Conservation (phyloP, 371 early-diverging fungal species). For the Coemansia sp. region DNA sequence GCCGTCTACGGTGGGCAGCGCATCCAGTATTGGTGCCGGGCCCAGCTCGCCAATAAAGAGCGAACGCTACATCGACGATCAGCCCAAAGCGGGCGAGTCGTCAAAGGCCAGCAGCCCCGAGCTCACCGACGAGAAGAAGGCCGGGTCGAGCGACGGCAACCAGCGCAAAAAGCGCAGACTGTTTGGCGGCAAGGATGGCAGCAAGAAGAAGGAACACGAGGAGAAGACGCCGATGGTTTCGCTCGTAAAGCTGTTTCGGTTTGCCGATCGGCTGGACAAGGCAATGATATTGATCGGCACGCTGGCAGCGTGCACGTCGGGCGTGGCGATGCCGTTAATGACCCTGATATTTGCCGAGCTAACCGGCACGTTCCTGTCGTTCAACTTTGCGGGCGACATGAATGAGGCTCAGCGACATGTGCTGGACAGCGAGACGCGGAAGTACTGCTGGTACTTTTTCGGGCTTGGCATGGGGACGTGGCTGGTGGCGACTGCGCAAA, state of each 20-base stretch:
- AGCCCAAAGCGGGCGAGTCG: neutral
- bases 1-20: too few relatives aligned
- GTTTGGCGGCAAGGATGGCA: conserved; percentile 13
- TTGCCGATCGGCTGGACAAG: conserved; percentile 62
- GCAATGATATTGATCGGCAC: conserved; percentile 57
- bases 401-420: conserved; percentile 4
- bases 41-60: neutral
- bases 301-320: conserved; percentile 50
- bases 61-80: neutral
- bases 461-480: conserved; percentile 35
- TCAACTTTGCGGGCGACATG: conserved; percentile 11
- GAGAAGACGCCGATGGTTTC: conserved; percentile 54
- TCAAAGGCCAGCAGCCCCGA: neutral
- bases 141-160: too few relatives aligned
- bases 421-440: conserved; percentile 36
- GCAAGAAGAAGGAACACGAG: conserved; percentile 31
- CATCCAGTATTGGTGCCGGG: neutral
- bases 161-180: neutral
- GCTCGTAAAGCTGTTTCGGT: conserved; percentile 63
- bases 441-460: conserved; percentile 46
- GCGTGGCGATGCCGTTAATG: conserved; percentile 59
- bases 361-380: conserved; percentile 39
- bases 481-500: conserved; percentile 37
- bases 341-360: conserved; percentile 55
- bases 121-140: neutral